Evolutionary conservation across 192 early-diverging fungal genomes (phyloP), one percentile per base, ranked within the genome.

Genomic region (Podila minutissima): DNA sequence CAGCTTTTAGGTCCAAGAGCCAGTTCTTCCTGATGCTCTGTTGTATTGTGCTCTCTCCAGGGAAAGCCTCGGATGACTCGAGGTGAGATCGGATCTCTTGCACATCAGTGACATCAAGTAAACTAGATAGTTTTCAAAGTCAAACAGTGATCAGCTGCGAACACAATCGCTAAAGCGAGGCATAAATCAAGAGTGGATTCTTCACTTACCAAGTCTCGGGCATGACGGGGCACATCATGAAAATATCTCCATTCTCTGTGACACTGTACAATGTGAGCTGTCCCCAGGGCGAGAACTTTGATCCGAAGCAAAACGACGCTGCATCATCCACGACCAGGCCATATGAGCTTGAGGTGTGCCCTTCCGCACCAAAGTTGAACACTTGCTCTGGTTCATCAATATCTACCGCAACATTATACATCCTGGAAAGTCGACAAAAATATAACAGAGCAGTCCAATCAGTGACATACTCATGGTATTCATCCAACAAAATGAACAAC

Each of bases 141-240:
- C 26, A 59, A 9, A 37, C 33, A 6, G 51, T n/a, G 26, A 61
- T 71, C 31, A 69, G 37, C 1, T 2, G 10, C 20, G 19, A 61
- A 37, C 1, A 37, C 31, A 4, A 13, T 8, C 12, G 3, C 13
- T 46, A 17, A 46, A 46, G 41, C 13, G 2, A 46, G 41, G 15
- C 41, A 46, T 2, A 46, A 12, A 46, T 3, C 41, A 46, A 17
- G 3, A 46, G 12, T 12, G 15, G 41, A 46, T 46, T 17, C 15
- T 17, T 46, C 41, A 46, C 41, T 3, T 88, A 91, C 91, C 89
- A 88, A 51, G 74, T 85, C 38, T 79, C 77, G 6, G 95, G 95
- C 71, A 96, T 67, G 28, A 95, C 83, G 9, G 95, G 95, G 57
- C 94, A 95, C 64, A 97, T 72, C 5, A 89, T 86, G 68, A 91